Evolutionary conservation across 768 basidiomycete genomes (phyloP).

Genomic region (Tricholoma terreum): DNA sequence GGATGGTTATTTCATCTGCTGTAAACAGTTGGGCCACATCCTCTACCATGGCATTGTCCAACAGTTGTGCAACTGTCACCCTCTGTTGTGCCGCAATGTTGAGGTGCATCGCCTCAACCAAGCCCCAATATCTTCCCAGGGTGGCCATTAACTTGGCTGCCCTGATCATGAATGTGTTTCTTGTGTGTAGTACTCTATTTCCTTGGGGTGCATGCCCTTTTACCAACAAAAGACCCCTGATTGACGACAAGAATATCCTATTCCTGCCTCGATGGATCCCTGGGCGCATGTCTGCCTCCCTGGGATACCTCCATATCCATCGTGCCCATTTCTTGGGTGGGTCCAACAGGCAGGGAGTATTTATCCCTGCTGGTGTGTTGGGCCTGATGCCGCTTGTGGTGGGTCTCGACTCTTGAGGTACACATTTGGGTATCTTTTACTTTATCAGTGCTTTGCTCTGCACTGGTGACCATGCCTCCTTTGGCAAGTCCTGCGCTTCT

Average conservation of each 20-base stretch:
- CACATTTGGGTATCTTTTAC: background rate
- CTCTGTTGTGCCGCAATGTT: too few species aligned
- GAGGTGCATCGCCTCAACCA: too few species aligned
- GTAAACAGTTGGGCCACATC: too few species aligned
- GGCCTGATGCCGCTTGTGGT: too few species aligned
- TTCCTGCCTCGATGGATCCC: too few species aligned
- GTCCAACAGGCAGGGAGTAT: background rate
- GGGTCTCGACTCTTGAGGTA: background rate
- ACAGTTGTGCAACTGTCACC: too few species aligned
- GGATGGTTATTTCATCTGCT: background rate
- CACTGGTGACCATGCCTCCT: background rate
- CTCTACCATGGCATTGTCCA: too few species aligned
- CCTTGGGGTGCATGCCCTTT: background rate
- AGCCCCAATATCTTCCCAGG: too few species aligned
- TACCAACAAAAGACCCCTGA: too few species aligned
- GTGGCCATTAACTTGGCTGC: too few species aligned
- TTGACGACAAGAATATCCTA: too few species aligned
- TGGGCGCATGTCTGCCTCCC: background rate
- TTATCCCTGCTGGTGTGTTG: background rate
- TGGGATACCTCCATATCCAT: background rate
- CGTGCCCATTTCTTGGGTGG: background rate
- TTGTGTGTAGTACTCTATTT: background rate
- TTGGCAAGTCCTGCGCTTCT: background rate
- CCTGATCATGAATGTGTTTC: background rate
- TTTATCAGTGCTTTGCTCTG: background rate